These are phyloP conservation scores for Xylaria sp. DNA, from an alignment of 2,329 filamentous ascomycete species.

Conservation along the genomic window DNA sequence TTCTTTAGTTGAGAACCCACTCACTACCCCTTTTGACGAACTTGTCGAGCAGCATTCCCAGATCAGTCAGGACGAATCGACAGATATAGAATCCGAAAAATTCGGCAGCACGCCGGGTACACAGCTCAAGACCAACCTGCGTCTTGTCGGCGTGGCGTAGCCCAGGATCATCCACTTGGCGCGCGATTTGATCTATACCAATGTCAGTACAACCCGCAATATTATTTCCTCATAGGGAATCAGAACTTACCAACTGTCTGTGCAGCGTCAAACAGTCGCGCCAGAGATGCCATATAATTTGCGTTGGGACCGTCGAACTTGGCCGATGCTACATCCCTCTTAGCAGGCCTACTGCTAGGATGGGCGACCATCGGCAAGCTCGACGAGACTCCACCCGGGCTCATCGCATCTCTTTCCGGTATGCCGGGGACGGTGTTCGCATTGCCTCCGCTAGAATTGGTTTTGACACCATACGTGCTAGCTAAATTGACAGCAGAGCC, in stretches of 20 bases:
- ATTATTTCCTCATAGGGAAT: neutral
- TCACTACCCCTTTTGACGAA: constrained; percentile 96
- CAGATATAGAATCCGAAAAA: constrained; percentile 98
- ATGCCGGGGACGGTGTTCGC: constrained; percentile 37
- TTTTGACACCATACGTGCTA: constrained; percentile 56
- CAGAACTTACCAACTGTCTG: constrained; percentile 81
- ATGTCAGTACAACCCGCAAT: constrained; percentile 34
- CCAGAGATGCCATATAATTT: constrained; percentile 89
- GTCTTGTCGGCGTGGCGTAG: constrained; percentile 90
- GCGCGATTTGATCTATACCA: constrained; percentile 85
- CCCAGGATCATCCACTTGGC: constrained; percentile 94
- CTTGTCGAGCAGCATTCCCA: constrained; percentile 88
- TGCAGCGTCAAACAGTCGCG: constrained; percentile 88
- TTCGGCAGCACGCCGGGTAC: constrained; percentile 90
- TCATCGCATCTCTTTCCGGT: constrained; percentile 53
- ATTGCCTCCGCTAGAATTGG: constrained; percentile 42
- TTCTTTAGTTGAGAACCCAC: constrained; percentile 67
- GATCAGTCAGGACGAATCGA: constrained; percentile 87
- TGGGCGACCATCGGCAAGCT: constrained; percentile 78
- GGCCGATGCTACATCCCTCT: constrained; percentile 71
- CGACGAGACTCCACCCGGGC: constrained; percentile 70
- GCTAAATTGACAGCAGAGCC: constrained; percentile 72
- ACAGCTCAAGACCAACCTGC: constrained; percentile 92
- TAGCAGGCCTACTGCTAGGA: constrained; percentile 70
- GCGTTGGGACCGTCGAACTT: constrained; percentile 84